Evolutionary conservation across 495 filamentous ascomycete genomes (phyloP).

Genomic region (Sordaria brevicollis): DNA sequence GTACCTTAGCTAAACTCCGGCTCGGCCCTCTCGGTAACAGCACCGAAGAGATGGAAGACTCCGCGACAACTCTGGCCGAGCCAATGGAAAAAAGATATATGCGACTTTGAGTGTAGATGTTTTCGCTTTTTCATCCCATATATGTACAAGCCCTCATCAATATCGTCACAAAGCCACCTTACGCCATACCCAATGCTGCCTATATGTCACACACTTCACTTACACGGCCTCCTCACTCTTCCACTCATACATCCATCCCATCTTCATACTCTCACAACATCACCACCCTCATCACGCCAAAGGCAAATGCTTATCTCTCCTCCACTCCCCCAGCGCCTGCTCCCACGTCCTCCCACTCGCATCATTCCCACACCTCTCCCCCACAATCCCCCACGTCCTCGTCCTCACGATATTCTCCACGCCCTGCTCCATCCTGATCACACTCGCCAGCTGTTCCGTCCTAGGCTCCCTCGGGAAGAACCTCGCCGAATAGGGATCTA

Average conservation of each 20-base stretch:
- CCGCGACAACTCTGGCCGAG: background rate
- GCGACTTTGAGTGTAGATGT: background rate
- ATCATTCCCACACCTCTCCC: slow-evolving; percentile 55
- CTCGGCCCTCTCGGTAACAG: background rate
- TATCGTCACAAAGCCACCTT: background rate
- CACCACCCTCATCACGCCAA: background rate
- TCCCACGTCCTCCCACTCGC: slow-evolving; percentile 48
- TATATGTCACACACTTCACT: background rate
- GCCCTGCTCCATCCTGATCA: slow-evolving; percentile 73
- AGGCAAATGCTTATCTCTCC: slow-evolving; percentile 6
- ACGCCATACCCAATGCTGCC: background rate
- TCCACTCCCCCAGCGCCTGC: slow-evolving; percentile 45
- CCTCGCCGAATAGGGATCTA: slow-evolving; percentile 85
- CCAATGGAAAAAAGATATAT: background rate
- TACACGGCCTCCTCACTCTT: background rate
- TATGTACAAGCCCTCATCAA: background rate
- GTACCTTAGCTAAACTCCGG: background rate
- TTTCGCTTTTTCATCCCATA: background rate
- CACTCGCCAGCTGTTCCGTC: slow-evolving; percentile 66
- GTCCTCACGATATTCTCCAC: slow-evolving; percentile 82
- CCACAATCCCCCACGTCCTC: slow-evolving; percentile 74
- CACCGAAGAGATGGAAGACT: background rate
- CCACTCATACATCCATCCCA: background rate
- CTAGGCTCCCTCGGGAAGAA: slow-evolving; percentile 77
- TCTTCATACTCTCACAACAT: background rate